Conservation (phyloP, 495 filamentous ascomycete species). For the Emericellopsis terricola region DNA sequence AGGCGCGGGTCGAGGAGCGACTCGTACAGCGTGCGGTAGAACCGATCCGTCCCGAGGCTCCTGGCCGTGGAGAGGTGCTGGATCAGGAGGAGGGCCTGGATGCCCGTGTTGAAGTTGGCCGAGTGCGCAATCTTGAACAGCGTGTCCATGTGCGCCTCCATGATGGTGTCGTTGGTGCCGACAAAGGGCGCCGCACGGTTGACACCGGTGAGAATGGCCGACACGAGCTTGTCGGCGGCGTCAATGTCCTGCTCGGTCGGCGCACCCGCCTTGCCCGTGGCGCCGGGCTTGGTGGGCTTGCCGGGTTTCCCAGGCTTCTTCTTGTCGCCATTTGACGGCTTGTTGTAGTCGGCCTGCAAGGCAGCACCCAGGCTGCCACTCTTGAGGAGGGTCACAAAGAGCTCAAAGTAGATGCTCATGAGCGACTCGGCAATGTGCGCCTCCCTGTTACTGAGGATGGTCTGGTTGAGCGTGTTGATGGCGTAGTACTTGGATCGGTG, state of each 20-base stretch:
- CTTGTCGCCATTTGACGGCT: background rate
- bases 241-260: slow-evolving; percentile 40
- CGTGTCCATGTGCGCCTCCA: slow-evolving; percentile 81
- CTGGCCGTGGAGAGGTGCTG: slow-evolving; percentile 76
- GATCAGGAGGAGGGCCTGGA: slow-evolving; percentile 89
- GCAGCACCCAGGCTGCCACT: slow-evolving; percentile 18
- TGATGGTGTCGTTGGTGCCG: slow-evolving; percentile 51
- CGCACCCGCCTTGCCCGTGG: background rate
- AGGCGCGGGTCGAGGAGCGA: slow-evolving; percentile 82
- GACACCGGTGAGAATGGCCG: slow-evolving; percentile 78
- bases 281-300: slow-evolving; percentile 4
- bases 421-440: slow-evolving; percentile 65
- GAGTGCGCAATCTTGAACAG: slow-evolving; percentile 92
- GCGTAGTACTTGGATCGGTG: slow-evolving; percentile 86
- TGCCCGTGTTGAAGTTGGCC: slow-evolving; percentile 95
- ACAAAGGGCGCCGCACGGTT: slow-evolving; percentile 93
- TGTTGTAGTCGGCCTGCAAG: background rate
- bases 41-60: slow-evolving; percentile 62
- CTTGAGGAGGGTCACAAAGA: slow-evolving; percentile 63
- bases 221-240: slow-evolving; percentile 73
- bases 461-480: slow-evolving; percentile 92
- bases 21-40: slow-evolving; percentile 90
- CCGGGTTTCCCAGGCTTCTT: slow-evolving; percentile 2
- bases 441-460: slow-evolving; percentile 69
- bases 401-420: slow-evolving; percentile 72